These are phyloP conservation scores for Dothiorella sarmentorum DNA, from an alignment of 2,329 filamentous ascomycete genomes.

Conservation along the genomic window DNA sequence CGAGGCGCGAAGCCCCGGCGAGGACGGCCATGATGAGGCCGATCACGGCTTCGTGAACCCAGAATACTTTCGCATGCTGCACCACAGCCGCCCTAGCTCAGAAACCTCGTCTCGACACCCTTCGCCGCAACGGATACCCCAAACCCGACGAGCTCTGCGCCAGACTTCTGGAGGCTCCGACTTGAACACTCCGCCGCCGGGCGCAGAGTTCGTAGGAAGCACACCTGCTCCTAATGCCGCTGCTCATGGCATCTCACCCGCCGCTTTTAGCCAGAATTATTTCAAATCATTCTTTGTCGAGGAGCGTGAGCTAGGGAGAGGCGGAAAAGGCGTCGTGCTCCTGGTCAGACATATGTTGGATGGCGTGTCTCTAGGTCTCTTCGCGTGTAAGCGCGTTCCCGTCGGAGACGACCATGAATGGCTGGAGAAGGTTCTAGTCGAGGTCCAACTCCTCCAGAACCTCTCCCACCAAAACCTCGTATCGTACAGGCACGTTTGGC, in stretches of 20 bases:
- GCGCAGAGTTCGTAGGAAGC: conserved; percentile 49
- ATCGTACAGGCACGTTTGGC: conserved; percentile 95
- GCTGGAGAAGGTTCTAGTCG: conserved; percentile 90
- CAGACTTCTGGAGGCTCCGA: conserved; percentile 26
- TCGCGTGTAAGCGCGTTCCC: conserved; percentile 94
- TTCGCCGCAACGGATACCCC: conserved; percentile 42
- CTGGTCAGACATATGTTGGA: conserved; percentile 93
- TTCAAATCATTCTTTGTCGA: conserved; percentile 92
- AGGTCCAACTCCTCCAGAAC: conserved; percentile 88
- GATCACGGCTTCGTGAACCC: conserved; percentile 76
- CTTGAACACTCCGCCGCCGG: conserved; percentile 41
- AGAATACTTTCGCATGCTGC: conserved; percentile 93
- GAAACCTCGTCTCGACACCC: conserved; percentile 46
- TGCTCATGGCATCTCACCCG: conserved; percentile 70
- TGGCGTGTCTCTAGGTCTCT: conserved; percentile 80
- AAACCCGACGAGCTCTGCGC: conserved; percentile 46
- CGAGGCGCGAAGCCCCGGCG: conserved; percentile 33
- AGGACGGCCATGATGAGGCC: conserved; percentile 33
- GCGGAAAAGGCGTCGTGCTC: conserved; percentile 91
- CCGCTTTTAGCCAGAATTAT: conserved; percentile 88
- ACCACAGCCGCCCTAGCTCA: conserved; percentile 53
- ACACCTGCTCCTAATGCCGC: conserved; percentile 37
- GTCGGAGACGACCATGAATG: conserved; percentile 90
- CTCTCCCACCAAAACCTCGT: conserved; percentile 93
- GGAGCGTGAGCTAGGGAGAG: conserved; percentile 78